phyloP scores from a whole-genome alignment of 441 rosid genomes.

The Cnidoscolus chayamansa region DNA sequence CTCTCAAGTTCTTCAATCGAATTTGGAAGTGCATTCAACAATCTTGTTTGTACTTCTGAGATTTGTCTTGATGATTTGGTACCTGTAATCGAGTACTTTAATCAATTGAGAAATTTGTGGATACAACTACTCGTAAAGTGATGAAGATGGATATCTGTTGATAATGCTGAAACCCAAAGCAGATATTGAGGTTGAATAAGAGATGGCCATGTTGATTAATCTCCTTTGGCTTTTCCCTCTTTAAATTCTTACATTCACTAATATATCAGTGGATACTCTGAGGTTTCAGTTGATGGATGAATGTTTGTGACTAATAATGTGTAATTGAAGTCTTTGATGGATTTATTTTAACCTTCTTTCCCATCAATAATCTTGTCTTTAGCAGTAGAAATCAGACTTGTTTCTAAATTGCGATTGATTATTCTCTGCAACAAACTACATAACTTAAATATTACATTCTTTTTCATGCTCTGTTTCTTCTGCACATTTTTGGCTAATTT shows the following conservation, averaged over 20 bases:
- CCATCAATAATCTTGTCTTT: too few species aligned
- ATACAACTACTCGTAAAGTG: neutral
- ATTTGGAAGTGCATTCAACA: neutral
- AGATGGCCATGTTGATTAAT: neutral
- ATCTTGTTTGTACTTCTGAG: neutral
- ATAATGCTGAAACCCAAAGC: neutral
- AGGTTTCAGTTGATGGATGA: neutral
- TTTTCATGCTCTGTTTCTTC: neutral
- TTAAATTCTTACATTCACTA: neutral
- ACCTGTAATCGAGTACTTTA: neutral
- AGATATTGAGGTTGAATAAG: neutral
- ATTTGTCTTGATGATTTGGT: neutral
- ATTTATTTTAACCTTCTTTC: neutral
- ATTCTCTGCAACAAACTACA: too few species aligned
- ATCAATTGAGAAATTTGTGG: neutral
- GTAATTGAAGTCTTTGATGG: neutral
- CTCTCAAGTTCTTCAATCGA: neutral
- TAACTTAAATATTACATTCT: too few species aligned
- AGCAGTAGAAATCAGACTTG: too few species aligned
- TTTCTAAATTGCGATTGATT: too few species aligned
- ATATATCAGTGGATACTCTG: neutral
- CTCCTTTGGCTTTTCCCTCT: neutral
- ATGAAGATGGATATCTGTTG: neutral
- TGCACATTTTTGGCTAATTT: neutral
- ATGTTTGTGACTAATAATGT: too few species aligned